phyloP scores from a whole-genome alignment of 2,329 filamentous ascomycete species.

The Aspergillus tanneri region DNA sequence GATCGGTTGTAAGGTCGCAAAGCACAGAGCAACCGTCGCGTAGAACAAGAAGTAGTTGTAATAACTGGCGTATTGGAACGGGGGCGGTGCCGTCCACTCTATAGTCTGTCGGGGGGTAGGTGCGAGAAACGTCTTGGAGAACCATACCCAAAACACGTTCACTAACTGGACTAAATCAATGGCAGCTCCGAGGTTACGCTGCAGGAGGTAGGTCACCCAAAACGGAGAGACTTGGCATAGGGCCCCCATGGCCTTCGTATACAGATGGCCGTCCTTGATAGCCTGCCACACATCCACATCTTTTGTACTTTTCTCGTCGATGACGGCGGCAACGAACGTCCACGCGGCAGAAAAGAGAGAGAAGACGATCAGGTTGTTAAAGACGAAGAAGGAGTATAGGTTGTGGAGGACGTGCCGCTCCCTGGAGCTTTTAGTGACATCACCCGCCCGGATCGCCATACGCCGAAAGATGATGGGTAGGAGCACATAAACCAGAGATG shows the following conservation, averaged over 20 bases:
- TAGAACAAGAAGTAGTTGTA: constrained; percentile 99
- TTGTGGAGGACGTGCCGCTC: constrained; percentile 89
- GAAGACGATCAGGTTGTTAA: constrained; percentile 95
- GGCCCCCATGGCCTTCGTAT: constrained; percentile 64
- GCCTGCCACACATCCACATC: constrained; percentile 67
- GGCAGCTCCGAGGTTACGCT: constrained; percentile 90
- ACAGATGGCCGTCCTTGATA: constrained; percentile 64
- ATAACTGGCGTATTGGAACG: constrained; percentile 93
- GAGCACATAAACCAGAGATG: constrained; percentile 80
- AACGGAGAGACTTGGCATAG: constrained; percentile 82
- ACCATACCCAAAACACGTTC: constrained; percentile 79
- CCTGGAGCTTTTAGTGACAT: constrained; percentile 86
- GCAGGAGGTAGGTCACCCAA: constrained; percentile 91
- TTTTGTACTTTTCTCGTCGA: constrained; percentile 58
- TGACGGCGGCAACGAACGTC: constrained; percentile 66
- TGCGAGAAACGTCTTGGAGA: constrained; percentile 77
- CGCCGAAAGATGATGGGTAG: constrained; percentile 90
- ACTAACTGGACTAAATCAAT: constrained; percentile 88
- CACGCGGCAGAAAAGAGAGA: constrained; percentile 85
- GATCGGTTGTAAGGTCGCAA: constrained; percentile 80
- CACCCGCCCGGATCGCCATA: constrained; percentile 77
- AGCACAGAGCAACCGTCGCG: constrained; percentile 81
- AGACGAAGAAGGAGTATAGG: constrained; percentile 91
- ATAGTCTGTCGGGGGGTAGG: constrained; percentile 91
- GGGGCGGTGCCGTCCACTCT: constrained; percentile 84